These are phyloP conservation scores for Trametes sanguinea DNA, from an alignment of 768 basidiomycete genomes.

Conservation along the genomic window DNA sequence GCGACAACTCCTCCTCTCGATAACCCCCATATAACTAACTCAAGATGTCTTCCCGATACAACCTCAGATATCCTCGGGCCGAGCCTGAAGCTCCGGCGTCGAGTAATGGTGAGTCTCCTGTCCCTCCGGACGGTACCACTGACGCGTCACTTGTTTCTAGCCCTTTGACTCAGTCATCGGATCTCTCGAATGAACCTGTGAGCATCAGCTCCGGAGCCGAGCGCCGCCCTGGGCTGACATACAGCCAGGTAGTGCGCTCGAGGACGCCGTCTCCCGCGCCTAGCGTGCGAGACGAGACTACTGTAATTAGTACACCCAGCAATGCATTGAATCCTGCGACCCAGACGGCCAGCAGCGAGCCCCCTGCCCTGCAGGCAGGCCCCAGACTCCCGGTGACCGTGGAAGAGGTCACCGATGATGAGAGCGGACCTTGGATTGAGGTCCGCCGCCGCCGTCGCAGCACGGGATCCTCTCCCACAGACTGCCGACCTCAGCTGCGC, in stretches of 20 bases:
- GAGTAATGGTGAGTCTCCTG: neutral
- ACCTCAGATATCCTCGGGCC: conserved; percentile 15
- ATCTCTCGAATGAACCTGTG: neutral
- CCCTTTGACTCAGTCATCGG: neutral
- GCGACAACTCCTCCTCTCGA: too few species aligned
- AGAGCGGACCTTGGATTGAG: neutral
- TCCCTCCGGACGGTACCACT: neutral
- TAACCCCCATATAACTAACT: neutral
- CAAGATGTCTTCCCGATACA: conserved; percentile 15
- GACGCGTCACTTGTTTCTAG: conserved; percentile 1
- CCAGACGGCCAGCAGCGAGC: too few species aligned
- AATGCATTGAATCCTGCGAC: neutral
- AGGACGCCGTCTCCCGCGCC: too few species aligned
- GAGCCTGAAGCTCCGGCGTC: neutral
- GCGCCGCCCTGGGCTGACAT: conserved; percentile 1
- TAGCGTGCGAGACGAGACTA: too few species aligned
- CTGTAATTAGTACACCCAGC: neutral
- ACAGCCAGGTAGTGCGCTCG: conserved; percentile 19
- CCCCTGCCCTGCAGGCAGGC: too few species aligned
- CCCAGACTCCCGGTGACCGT: conserved; percentile 5
- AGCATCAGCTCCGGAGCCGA: conserved; percentile 4
- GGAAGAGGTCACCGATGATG: conserved; percentile 15
- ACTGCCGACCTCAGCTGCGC: too few species aligned
- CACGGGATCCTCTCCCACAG: too few species aligned
- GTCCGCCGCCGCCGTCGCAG: conserved; percentile 1